Percentiles rank a stretch among this genome's conserved stretches.
These are phyloP conservation scores for Claviceps humidiphila DNA, from an alignment of 2,329 filamentous ascomycete species.

Conservation along the genomic window DNA sequence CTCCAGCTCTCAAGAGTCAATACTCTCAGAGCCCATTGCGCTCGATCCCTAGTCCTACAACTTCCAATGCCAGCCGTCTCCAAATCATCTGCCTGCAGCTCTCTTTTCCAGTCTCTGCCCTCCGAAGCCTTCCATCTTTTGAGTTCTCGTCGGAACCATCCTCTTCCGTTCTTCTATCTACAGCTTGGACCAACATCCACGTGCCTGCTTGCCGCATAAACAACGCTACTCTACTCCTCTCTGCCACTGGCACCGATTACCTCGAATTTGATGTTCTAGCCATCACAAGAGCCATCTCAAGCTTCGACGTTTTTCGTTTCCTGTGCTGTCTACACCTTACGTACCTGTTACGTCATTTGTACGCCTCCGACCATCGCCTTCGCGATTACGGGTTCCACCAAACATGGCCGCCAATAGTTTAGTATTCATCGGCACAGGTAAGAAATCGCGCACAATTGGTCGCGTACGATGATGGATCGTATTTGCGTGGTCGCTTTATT, in stretches of 20 bases:
- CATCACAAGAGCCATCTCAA: neutral
- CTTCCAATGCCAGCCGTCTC: too few species aligned
- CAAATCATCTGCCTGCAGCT: too few species aligned
- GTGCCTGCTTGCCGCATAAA: too few species aligned
- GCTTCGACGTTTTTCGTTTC: neutral
- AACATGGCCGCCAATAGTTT: slow-evolving; percentile 21
- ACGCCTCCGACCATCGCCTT: neutral
- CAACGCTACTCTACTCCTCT: neutral
- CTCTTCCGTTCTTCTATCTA: too few species aligned
- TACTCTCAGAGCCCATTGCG: too few species aligned
- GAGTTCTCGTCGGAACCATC: too few species aligned
- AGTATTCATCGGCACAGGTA: slow-evolving; percentile 23
- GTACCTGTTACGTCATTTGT: slow-evolving; percentile 9
- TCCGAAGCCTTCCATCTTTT: too few species aligned
- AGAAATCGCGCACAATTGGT: slow-evolving; percentile 4
- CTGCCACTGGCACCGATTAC: neutral
- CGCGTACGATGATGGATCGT: neutral
- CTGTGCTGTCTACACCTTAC: neutral
- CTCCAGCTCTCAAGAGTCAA: neutral
- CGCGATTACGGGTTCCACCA: slow-evolving; percentile 6
- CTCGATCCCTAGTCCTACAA: too few species aligned
- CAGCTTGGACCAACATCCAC: too few species aligned
- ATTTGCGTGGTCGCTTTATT: neutral
- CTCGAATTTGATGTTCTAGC: neutral
- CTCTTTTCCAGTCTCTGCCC: too few species aligned